Evolutionary conservation across 306 rosid species (phyloP).

Genomic region (Trichosanthes cucumerina): DNA sequence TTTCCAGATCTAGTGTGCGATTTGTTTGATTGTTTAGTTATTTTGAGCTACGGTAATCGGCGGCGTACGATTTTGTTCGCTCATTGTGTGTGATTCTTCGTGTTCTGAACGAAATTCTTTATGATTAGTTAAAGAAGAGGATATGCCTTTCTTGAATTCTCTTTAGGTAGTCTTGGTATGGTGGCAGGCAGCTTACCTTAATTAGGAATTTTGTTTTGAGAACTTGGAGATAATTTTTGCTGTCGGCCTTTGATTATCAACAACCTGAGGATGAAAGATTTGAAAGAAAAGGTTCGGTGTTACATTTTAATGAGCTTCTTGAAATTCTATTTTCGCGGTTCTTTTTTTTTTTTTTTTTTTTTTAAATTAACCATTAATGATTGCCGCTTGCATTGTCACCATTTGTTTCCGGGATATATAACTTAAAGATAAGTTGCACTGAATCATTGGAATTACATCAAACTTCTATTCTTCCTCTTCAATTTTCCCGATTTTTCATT

Average conservation of each 20-base stretch:
- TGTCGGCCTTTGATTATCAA: background rate
- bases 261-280: background rate
- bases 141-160: background rate
- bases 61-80: background rate
- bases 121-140: background rate
- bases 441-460: background rate
- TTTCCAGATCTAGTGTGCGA: slow-evolving; percentile 5
- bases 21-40: background rate
- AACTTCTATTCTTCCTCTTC: background rate
- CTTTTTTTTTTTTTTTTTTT: background rate
- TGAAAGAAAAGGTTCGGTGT: background rate
- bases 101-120: background rate
- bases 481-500: background rate
- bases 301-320: background rate
- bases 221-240: background rate
- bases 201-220: background rate
- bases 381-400: background rate
- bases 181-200: background rate
- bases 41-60: background rate
- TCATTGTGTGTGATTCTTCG: background rate
- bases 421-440: background rate
- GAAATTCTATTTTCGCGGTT: background rate
- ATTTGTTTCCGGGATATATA: background rate
- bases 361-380: background rate
- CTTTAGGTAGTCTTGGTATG: background rate